Evolutionary conservation across 352 stramenopile genomes (phyloP).

Genomic region (Globisporangium viniferum): DNA sequence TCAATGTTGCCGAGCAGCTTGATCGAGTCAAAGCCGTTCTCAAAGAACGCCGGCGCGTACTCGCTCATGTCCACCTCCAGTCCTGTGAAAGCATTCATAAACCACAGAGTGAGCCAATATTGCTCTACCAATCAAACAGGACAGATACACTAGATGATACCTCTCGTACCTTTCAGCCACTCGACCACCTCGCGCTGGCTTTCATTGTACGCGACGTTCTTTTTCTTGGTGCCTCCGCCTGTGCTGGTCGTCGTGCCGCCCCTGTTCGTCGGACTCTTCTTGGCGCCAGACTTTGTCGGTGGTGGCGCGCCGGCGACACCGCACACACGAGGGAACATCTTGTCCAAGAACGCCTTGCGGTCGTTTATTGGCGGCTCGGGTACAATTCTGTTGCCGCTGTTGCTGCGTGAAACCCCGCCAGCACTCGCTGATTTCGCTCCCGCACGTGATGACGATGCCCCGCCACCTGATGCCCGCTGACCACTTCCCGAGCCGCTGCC

Average conservation of each 20-base stretch:
- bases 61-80: constrained; percentile 82
- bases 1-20: constrained; percentile 80
- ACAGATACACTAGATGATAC: too few species aligned
- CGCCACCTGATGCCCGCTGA: neutral
- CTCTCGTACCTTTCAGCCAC: constrained; percentile 51
- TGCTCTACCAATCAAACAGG: neutral
- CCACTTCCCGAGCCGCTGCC: neutral
- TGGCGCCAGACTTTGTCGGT: constrained; percentile 22
- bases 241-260: neutral
- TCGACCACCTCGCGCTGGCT: constrained; percentile 75
- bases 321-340: constrained; percentile 80
- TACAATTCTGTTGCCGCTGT: neutral
- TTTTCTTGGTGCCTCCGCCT: constrained; percentile 35
- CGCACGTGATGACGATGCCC: constrained; percentile 1
- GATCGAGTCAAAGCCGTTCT: constrained; percentile 87
- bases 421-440: neutral
- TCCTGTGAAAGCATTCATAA: neutral
- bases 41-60: constrained; percentile 81
- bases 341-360: constrained; percentile 71
- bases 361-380: constrained; percentile 23
- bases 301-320: constrained; percentile 29
- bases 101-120: neutral
- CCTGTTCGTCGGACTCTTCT: constrained; percentile 27
- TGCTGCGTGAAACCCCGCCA: neutral
- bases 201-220: constrained; percentile 50